Conservation (phyloP, 306 rosid species). For the Mimosa pudica region DNA sequence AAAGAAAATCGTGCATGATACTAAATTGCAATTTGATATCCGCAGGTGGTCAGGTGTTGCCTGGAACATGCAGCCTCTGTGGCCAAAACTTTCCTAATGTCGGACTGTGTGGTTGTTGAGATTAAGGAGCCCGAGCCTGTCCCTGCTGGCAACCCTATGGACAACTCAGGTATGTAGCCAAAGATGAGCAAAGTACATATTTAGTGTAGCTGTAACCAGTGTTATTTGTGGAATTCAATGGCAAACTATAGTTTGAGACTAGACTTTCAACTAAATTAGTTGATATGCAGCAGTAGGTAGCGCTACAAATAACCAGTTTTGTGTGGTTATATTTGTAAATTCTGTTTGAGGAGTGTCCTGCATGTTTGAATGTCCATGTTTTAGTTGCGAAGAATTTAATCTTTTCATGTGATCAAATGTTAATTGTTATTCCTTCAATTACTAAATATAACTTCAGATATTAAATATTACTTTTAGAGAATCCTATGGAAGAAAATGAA, state of each 20-base stretch:
- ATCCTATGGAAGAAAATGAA: too few species aligned
- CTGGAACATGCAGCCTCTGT: constrained; percentile 96
- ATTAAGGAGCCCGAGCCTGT: constrained; percentile 89
- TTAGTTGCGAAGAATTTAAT: background rate
- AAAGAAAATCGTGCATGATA: background rate
- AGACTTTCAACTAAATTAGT: too few species aligned
- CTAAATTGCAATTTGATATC: background rate
- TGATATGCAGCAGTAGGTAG: too few species aligned
- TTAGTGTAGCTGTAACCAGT: background rate
- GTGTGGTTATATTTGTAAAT: background rate
- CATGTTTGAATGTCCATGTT: background rate
- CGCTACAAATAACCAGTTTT: too few species aligned
- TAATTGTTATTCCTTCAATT: background rate
- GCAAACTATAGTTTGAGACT: too few species aligned
- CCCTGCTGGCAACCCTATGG: constrained; percentile 90
- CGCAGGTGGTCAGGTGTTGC: constrained; percentile 98
- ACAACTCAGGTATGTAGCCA: constrained; percentile 69
- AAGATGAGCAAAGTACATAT: background rate
- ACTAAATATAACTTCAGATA: too few species aligned
- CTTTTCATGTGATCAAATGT: background rate
- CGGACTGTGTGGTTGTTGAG: constrained; percentile 98
- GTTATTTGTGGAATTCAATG: too few species aligned
- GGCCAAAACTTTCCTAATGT: constrained; percentile 96
- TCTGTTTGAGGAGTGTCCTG: background rate
- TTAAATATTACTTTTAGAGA: too few species aligned